These are phyloP conservation scores for Aspergillus ustus DNA, from an alignment of 2,329 filamentous ascomycete species.

Conservation along the genomic window DNA sequence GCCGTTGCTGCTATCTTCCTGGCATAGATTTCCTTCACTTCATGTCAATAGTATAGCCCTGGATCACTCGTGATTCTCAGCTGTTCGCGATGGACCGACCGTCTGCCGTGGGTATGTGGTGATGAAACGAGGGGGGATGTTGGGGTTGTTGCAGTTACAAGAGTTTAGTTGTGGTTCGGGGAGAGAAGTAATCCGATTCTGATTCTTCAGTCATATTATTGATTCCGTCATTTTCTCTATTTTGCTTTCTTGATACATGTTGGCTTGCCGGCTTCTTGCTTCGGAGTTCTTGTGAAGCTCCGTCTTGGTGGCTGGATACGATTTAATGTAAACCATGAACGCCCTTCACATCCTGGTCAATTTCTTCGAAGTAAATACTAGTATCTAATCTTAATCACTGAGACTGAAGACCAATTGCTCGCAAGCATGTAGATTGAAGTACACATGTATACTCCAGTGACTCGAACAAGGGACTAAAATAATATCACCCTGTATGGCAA, in stretches of 20 bases:
- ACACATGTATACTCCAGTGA: neutral
- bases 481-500: too few species aligned
- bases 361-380: slow-evolving; percentile 20
- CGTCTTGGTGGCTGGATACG: slow-evolving; percentile 30
- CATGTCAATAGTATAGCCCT: slow-evolving; percentile 38
- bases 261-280: slow-evolving; percentile 26
- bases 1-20: slow-evolving; percentile 38
- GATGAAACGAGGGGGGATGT: slow-evolving; percentile 7
- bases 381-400: slow-evolving; percentile 12
- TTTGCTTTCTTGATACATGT: slow-evolving; percentile 17
- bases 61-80: slow-evolving; percentile 17
- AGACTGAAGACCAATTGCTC: neutral
- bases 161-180: slow-evolving; percentile 29
- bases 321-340: slow-evolving; percentile 35
- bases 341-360: slow-evolving; percentile 23
- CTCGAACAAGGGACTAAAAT: too few species aligned
- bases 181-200: slow-evolving; percentile 30
- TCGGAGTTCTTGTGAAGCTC: slow-evolving; percentile 30
- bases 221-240: slow-evolving; percentile 15
- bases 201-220: slow-evolving; percentile 25
- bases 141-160: neutral
- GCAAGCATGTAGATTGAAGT: neutral
- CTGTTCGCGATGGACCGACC: slow-evolving; percentile 8
- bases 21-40: slow-evolving; percentile 36
- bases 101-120: slow-evolving; percentile 9